Conservation (phyloP, 148 eudicot genomes). For the Polygonum maritimum region DNA sequence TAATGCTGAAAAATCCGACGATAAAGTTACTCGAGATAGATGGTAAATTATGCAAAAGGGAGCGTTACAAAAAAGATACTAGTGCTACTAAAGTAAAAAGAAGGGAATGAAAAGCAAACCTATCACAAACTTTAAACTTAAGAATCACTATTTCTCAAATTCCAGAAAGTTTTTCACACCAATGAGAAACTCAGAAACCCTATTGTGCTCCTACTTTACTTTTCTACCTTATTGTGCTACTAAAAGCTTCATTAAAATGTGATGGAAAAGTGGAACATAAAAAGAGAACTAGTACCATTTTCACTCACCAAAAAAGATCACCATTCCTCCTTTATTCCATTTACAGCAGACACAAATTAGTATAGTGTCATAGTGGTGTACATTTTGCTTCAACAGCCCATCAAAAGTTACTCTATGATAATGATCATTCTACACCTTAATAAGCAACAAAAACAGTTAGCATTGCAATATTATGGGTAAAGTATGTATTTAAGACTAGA, state of each 20-base stretch:
- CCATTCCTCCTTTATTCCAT: too few species aligned
- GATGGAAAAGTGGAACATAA: background rate
- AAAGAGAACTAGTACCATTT: background rate
- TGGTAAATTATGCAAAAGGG: too few species aligned
- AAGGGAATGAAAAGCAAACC: background rate
- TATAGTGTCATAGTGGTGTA: too few species aligned
- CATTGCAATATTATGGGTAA: too few species aligned
- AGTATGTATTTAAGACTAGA: background rate
- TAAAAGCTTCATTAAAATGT: background rate
- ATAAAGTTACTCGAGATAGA: too few species aligned
- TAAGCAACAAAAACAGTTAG: too few species aligned
- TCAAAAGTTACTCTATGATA: too few species aligned
- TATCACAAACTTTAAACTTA: background rate
- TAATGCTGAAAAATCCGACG: too few species aligned
- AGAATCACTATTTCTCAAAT: background rate
- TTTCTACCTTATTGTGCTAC: background rate
- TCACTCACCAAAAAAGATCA: background rate
- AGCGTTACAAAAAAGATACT: background rate
- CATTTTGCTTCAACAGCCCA: too few species aligned
- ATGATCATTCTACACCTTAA: too few species aligned
- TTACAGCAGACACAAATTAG: too few species aligned
- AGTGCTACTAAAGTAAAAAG: background rate
- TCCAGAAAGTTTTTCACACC: background rate
- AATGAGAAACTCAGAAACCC: background rate
- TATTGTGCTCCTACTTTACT: background rate